Evolutionary conservation across 805 yeast species (phyloP).

Genomic region (Teunomyces aglyptinius): DNA sequence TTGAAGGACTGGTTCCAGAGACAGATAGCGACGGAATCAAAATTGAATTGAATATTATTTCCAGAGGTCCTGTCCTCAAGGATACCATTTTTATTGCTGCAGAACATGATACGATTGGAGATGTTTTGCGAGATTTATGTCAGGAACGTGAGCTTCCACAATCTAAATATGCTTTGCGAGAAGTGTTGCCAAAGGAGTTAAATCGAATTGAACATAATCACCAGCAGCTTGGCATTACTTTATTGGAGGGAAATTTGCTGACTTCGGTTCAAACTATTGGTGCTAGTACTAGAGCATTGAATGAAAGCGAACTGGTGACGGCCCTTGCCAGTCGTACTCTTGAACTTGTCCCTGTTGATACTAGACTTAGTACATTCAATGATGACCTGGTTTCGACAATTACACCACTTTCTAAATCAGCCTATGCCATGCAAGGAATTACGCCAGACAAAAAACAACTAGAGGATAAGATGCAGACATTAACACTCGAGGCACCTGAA

Average conservation of each 20-base stretch:
- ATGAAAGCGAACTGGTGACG: conserved; percentile 11
- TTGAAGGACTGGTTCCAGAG: background rate
- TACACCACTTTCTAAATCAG: conserved; percentile 25
- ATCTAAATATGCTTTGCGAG: conserved; percentile 23
- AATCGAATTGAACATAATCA: background rate
- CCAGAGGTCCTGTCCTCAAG: background rate
- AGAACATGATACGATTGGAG: conserved; percentile 17
- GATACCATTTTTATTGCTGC: conserved; percentile 3
- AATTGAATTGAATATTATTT: conserved; percentile 1
- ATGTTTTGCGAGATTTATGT: conserved; percentile 28
- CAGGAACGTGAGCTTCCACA: conserved; percentile 26
- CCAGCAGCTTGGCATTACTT: conserved; percentile 1
- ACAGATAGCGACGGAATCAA: background rate
- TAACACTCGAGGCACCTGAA: background rate
- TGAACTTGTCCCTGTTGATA: conserved; percentile 17
- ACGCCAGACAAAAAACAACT: conserved; percentile 22
- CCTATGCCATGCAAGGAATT: conserved; percentile 18
- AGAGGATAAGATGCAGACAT: conserved; percentile 16
- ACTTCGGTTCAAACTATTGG: background rate
- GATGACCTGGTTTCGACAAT: background rate
- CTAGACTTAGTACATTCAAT: background rate
- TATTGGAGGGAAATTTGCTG: conserved; percentile 1
- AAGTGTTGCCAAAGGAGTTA: conserved; percentile 11
- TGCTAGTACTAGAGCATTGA: background rate
- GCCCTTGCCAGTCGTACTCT: conserved; percentile 15